Conservation (phyloP, 371 early-diverging fungal genomes). For the Dichotomocladium elegans region DNA sequence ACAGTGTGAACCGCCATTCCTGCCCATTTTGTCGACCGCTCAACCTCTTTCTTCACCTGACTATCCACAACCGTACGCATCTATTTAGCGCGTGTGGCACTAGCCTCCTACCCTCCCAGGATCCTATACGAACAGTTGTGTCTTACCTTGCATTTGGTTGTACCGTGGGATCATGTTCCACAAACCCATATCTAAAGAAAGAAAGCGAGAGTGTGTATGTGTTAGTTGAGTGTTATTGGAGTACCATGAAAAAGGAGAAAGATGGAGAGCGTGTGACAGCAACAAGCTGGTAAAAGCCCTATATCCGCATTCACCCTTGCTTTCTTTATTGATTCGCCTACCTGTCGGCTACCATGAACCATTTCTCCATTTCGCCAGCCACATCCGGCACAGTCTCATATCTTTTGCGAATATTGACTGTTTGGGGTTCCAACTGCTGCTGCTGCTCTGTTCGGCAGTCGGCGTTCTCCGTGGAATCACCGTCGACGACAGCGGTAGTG, state of each 20-base stretch:
- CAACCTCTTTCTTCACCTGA: slow-evolving; percentile 33
- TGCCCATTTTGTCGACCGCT: slow-evolving; percentile 54
- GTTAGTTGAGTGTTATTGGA: too few species aligned
- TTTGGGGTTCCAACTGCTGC: not conserved
- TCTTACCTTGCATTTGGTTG: slow-evolving; percentile 12
- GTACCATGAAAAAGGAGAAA: too few species aligned
- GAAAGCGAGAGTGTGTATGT: not conserved
- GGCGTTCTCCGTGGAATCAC: too few species aligned
- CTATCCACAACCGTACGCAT: too few species aligned
- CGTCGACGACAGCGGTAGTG: not conserved
- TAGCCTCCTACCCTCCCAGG: too few species aligned
- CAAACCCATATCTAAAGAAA: slow-evolving; percentile 41
- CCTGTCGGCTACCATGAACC: slow-evolving; percentile 48
- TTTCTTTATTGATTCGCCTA: slow-evolving; percentile 14
- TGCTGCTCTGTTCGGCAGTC: not conserved
- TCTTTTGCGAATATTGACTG: slow-evolving; percentile 5
- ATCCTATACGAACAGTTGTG: too few species aligned
- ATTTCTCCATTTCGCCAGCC: slow-evolving; percentile 46
- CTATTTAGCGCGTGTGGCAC: too few species aligned
- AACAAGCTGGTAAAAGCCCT: too few species aligned
- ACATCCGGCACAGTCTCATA: slow-evolving; percentile 23
- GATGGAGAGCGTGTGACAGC: too few species aligned
- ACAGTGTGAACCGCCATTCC: slow-evolving; percentile 41
- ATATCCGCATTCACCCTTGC: too few species aligned
- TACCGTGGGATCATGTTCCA: slow-evolving; percentile 15